These are phyloP conservation scores for Eremochloa ophiuroides DNA, from an alignment of 176 grass and related monocot species.

Conservation along the genomic window DNA sequence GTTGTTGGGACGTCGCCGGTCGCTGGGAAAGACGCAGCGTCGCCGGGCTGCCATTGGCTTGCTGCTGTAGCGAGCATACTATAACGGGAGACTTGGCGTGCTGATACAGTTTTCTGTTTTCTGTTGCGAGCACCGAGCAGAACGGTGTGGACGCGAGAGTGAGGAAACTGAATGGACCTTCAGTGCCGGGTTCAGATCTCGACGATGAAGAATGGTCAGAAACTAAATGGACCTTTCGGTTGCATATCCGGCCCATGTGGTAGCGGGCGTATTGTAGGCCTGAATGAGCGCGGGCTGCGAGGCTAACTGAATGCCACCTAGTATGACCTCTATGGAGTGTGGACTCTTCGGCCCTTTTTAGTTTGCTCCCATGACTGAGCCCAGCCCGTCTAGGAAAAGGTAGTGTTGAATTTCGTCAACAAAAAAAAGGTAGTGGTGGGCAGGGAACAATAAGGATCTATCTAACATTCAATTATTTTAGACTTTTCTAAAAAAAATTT, in stretches of 20 bases:
- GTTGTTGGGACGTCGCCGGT: background rate
- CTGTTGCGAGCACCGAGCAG: background rate
- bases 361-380: background rate
- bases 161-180: background rate
- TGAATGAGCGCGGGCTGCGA: too few relatives aligned
- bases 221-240: background rate
- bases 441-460: too few relatives aligned
- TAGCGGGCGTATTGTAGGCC: too few relatives aligned
- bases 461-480: too few relatives aligned
- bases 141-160: background rate
- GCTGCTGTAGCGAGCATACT: background rate
- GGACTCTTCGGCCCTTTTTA: background rate
- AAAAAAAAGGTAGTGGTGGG: too few relatives aligned
- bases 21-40: background rate
- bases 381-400: too few relatives aligned
- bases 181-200: background rate
- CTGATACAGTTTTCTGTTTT: background rate
- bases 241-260: background rate
- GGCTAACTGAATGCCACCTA: background rate
- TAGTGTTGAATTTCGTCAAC: too few relatives aligned
- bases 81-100: constrained; percentile 8
- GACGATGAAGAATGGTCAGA: too few relatives aligned
- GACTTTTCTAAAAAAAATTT: too few relatives aligned
- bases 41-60: constrained; percentile 1
- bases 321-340: too few relatives aligned